These are phyloP conservation scores for Planoprotostelium fungivorum DNA, from an alignment of 78 protist genomes.

Conservation along the genomic window DNA sequence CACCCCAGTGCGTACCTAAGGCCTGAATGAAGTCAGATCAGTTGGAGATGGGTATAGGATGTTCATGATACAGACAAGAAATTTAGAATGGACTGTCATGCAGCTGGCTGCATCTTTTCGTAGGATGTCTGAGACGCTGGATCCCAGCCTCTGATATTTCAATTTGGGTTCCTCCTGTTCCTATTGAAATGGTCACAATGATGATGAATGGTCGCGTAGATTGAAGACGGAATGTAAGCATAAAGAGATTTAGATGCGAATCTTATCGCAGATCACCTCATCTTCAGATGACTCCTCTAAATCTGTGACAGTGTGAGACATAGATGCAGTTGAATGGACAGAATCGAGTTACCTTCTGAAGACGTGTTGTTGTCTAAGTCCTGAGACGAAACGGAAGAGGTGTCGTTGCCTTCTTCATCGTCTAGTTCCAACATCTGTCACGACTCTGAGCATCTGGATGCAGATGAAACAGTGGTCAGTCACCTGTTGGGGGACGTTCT, in stretches of 20 bases:
- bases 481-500: no score
- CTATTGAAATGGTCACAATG: no score
- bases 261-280: neutral
- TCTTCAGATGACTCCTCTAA: neutral
- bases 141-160: conserved; percentile 71
- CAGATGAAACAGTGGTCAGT: no score
- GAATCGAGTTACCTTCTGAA: neutral
- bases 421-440: neutral
- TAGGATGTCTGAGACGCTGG: conserved; percentile 55
- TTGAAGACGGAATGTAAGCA: neutral
- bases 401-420: neutral
- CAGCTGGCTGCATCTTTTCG: conserved; percentile 50
- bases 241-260: neutral
- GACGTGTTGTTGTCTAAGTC: neutral
- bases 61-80: conserved; percentile 1
- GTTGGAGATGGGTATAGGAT: neutral
- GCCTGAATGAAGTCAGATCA: neutral
- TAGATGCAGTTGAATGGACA: neutral
- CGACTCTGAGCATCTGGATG: no score
- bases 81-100: conserved; percentile 55
- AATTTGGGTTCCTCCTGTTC: conserved; percentile 76
- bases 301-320: neutral
- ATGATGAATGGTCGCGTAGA: no score
- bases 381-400: neutral
- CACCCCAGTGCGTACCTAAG: conserved; percentile 83